Percentiles rank a stretch among this genome's conserved stretches.
Evolutionary conservation across 2,329 filamentous ascomycete species (phyloP).

Genomic region (Fusarium sp.): DNA sequence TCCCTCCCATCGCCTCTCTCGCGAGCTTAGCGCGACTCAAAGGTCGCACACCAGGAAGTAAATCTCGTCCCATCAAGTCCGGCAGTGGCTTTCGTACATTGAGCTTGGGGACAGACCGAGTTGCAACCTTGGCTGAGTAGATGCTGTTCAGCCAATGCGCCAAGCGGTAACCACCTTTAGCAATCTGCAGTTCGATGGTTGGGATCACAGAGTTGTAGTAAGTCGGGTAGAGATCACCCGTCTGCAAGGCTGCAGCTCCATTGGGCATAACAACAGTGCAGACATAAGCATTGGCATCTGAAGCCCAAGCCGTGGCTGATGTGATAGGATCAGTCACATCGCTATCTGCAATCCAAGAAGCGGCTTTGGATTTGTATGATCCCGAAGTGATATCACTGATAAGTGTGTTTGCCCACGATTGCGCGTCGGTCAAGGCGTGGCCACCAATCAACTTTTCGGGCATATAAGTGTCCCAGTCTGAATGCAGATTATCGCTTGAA

Average conservation of each 20-base stretch:
- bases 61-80: not conserved
- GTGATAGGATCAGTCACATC: not conserved
- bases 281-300: not conserved
- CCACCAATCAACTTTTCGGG: not conserved
- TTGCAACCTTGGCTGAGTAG: not conserved
- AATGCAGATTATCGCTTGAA: not conserved
- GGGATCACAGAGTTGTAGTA: conserved; percentile 1
- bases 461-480: conserved; percentile 8
- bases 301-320: not conserved
- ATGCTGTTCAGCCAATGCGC: conserved; percentile 6
- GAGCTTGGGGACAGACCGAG: not conserved
- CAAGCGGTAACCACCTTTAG: not conserved
- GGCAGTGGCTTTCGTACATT: not conserved
- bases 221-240: not conserved
- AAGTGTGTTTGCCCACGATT: conserved; percentile 4
- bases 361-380: not conserved
- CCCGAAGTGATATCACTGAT: not conserved
- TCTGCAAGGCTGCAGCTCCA: not conserved
- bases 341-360: not conserved
- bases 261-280: not conserved
- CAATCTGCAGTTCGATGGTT: conserved; percentile 1
- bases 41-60: not conserved
- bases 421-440: not conserved
- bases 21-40: not conserved
- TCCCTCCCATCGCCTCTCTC: not conserved